Percentiles rank a stretch among this genome's conserved stretches.
Conservation (phyloP, 2,329 filamentous ascomycete genomes). For the Metarhizium brunneum region DNA sequence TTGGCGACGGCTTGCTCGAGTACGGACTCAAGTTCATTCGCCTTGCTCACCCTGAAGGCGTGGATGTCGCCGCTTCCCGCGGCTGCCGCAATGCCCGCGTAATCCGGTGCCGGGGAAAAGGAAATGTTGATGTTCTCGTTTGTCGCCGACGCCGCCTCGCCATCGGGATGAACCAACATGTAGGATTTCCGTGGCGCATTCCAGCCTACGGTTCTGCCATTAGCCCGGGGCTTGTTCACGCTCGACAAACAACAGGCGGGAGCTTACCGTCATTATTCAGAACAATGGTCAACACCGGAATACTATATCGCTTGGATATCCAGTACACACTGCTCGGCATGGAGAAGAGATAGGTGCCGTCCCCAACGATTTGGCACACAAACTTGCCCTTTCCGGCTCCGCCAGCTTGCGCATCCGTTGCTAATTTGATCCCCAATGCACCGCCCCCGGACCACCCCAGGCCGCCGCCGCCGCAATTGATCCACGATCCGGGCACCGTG, state of each 20-base stretch:
- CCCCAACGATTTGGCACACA: constrained; percentile 47
- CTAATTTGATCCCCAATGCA: constrained; percentile 68
- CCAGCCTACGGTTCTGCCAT: constrained; percentile 32
- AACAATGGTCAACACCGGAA: constrained; percentile 45
- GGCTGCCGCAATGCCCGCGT: constrained; percentile 51
- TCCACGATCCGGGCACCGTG: constrained; percentile 61
- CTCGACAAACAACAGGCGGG: background rate
- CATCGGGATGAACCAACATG: constrained; percentile 49
- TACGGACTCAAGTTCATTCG: constrained; percentile 35
- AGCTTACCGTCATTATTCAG: constrained; percentile 45
- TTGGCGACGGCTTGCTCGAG: constrained; percentile 43
- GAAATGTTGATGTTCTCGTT: constrained; percentile 56
- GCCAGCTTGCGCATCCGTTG: constrained; percentile 29
- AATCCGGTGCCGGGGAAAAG: constrained; percentile 49
- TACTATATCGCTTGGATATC: constrained; percentile 44
- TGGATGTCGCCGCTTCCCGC: constrained; percentile 44
- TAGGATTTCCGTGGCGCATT: constrained; percentile 50
- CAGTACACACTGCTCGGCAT: constrained; percentile 47
- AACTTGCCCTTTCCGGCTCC: constrained; percentile 38
- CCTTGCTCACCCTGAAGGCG: constrained; percentile 36
- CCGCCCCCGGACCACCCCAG: constrained; percentile 74
- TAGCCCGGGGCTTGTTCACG: constrained; percentile 4
- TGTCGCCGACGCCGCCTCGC: constrained; percentile 40
- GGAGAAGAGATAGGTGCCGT: constrained; percentile 47
- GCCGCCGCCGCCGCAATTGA: constrained; percentile 74